Base-by-base conservation (phyloP, 2,329 filamentous ascomycete genomes). In the Verticillium isaacii region DNA sequence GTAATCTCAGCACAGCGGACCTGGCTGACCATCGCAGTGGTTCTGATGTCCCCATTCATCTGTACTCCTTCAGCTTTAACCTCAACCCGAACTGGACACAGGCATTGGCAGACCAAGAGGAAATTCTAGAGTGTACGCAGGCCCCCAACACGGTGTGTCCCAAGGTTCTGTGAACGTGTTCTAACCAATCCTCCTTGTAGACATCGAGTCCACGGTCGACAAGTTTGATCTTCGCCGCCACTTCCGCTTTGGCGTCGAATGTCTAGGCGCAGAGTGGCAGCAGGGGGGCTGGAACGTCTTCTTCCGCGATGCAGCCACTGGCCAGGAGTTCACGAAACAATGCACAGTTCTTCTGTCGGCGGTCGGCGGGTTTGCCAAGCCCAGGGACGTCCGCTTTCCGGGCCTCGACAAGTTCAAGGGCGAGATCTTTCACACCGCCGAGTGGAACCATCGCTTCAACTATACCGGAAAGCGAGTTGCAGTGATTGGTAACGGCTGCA, bases 11-110 rank as follows among this genome's bases (percentile, higher is more conserved):
- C 19, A n/a, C 6, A 11, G 11, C 11, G 37, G n/a, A 34, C 23
- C 2, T 29, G 2, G 19, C 45, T 50, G 19, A 50, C 8, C n/a
- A 12, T 5, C 17, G 3, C 56, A 66, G 68, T 57, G 68, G 68
- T 41, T 69, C 65, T 52, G 68, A 75, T 66, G 65, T 77, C n/a
- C 67, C 69, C 14, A 72, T 71, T 1, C 75, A 77, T 65, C 70
- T 79, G 2, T 79, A 78, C 60, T 78, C 76, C 0, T 78, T 76
- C 68, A 76, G 73, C 41, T 78, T 78, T 66, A 75, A 73, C 19
- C 66, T 72, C 12, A 78, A 78, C 32, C 74, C 75, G 0, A 63
- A 77, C 56, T 78, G 76, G 75, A 71, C 71, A 12, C 69, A 72
- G 59, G 68, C 72, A 59, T 70, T 73, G 29, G 71, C 69, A 23